Percentiles rank a stretch among this genome's conserved stretches.
phyloP scores from a whole-genome alignment of 371 early-diverging fungal genomes.

The Mucor mucedo region DNA sequence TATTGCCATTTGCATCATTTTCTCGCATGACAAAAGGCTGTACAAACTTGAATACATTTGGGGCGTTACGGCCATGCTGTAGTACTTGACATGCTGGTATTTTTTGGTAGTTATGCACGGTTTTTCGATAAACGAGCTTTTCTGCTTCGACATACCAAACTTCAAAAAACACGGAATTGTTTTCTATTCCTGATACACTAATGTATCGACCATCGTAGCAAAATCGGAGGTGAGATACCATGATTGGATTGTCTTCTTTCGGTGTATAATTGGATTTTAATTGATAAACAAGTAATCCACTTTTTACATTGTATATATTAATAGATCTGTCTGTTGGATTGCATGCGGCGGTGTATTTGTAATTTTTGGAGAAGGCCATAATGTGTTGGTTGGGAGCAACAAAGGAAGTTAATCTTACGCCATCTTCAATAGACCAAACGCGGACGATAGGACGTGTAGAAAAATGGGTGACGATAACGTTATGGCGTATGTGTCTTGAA shows the following conservation, averaged over 20 bases:
- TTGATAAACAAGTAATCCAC: neutral
- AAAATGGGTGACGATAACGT: neutral
- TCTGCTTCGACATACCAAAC: constrained; percentile 7
- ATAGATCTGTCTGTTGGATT: neutral
- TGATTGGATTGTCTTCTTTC: neutral
- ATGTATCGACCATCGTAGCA: neutral
- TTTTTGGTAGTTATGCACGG: too few species aligned
- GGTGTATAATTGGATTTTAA: neutral
- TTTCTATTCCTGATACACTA: neutral
- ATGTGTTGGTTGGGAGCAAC: neutral
- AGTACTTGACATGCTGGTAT: too few species aligned
- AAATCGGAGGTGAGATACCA: neutral
- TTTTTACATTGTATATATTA: constrained; percentile 8
- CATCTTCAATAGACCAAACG: constrained; percentile 18
- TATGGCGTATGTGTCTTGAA: constrained; percentile 10
- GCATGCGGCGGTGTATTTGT: constrained; percentile 6
- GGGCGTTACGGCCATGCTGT: too few species aligned
- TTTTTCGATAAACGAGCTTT: neutral
- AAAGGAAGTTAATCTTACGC: constrained; percentile 9
- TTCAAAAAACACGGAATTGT: neutral
- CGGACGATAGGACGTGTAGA: neutral
- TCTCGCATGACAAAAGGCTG: neutral
- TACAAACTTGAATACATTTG: neutral
- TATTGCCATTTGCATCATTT: neutral
- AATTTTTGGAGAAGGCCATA: constrained; percentile 11